Percentiles rank a stretch among this genome's conserved stretches.
These are phyloP conservation scores for Blastobotrys mokoenaii DNA, from an alignment of 805 yeast genomes.

Conservation along the genomic window DNA sequence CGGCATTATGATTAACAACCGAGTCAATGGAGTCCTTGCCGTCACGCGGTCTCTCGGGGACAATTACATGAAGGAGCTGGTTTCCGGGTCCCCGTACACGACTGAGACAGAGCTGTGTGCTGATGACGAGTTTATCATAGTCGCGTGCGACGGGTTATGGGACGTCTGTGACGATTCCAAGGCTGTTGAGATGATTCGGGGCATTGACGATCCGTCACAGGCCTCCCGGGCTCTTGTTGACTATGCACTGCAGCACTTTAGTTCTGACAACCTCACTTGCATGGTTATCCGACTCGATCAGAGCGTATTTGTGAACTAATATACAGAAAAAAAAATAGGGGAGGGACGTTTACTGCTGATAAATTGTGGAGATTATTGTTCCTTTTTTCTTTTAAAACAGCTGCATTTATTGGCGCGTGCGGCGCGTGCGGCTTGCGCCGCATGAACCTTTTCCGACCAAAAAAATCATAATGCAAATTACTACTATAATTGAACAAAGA, in stretches of 20 bases:
- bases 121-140: conserved; percentile 68
- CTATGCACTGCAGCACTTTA: conserved; percentile 63
- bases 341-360: too few species aligned
- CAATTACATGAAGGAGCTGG: conserved; percentile 75
- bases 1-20: conserved; percentile 75
- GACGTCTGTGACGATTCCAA: conserved; percentile 81
- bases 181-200: conserved; percentile 66
- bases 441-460: too few species aligned
- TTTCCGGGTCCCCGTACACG: conserved; percentile 85
- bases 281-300: conserved; percentile 59
- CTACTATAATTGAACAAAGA: too few species aligned
- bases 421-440: too few species aligned
- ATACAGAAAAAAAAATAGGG: too few species aligned
- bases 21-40: conserved; percentile 93
- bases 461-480: too few species aligned
- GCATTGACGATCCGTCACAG: conserved; percentile 44
- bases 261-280: conserved; percentile 87
- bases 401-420: too few species aligned
- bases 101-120: conserved; percentile 52
- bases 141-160: conserved; percentile 98
- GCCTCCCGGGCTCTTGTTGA: conserved; percentile 64
- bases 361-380: too few species aligned
- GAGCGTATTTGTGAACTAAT: not conserved
- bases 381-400: too few species aligned
- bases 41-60: conserved; percentile 93